These are phyloP conservation scores for Aristolochia californica DNA, from an alignment of 164 flowering plant genomes.

Conservation along the genomic window DNA sequence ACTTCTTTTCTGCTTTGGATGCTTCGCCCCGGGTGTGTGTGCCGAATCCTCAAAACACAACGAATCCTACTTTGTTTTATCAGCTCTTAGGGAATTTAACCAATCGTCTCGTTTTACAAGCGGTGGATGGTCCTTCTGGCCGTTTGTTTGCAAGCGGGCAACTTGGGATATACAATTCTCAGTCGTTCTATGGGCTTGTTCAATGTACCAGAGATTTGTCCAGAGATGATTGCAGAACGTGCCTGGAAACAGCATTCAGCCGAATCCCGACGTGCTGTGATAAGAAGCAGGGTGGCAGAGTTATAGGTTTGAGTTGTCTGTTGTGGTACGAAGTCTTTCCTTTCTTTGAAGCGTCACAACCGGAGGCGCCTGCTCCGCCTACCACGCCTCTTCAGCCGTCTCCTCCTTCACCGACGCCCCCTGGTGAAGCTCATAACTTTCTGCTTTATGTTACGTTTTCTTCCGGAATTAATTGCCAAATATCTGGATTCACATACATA, in stretches of 20 bases:
- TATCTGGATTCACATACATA: no score
- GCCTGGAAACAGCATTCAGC: constrained; percentile 10
- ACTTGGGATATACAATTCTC: not conserved
- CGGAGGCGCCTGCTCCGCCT: no score
- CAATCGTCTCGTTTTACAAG: not conserved
- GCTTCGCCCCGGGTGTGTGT: no score
- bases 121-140: not conserved
- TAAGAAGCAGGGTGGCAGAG: constrained; percentile 12
- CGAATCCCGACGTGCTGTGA: constrained; percentile 6
- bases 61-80: not conserved
- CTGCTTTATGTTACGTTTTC: no score
- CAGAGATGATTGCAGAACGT: constrained; percentile 13
- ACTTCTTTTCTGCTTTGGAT: not conserved
- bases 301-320: constrained; percentile 17
- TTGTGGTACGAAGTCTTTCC: constrained; percentile 14
- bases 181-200: constrained; percentile 9
- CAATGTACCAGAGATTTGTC: constrained; percentile 37
- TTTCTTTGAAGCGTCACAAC: not conserved
- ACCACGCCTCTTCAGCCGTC: constrained; percentile 2
- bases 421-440: no score
- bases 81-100: not conserved
- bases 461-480: no score
- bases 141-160: constrained; percentile 4
- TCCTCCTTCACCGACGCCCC: not conserved
- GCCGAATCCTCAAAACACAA: not conserved